These are phyloP conservation scores for Scopulariopsis brevicaulis DNA, from an alignment of 2,329 filamentous ascomycete genomes.

Conservation along the genomic window DNA sequence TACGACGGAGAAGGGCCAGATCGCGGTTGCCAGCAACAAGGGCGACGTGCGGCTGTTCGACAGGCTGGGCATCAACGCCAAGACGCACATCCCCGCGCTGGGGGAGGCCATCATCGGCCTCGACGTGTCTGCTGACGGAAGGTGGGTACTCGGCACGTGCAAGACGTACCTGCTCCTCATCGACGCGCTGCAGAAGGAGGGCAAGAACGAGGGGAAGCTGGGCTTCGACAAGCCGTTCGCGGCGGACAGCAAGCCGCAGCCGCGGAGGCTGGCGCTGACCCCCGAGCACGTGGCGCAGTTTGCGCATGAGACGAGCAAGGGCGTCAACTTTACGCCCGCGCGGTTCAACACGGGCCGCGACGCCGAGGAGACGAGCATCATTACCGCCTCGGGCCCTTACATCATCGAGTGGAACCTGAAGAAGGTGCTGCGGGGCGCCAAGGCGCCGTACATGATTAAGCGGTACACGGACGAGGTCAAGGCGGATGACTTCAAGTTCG, in stretches of 20 bases:
- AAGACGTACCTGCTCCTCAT: slow-evolving; percentile 90
- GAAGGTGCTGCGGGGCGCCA: slow-evolving; percentile 70
- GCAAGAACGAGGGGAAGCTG: slow-evolving; percentile 96
- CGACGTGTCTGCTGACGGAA: slow-evolving; percentile 89
- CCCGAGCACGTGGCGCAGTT: slow-evolving; percentile 94
- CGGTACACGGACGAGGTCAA: slow-evolving; percentile 91
- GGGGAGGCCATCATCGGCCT: slow-evolving; percentile 92
- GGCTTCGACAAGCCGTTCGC: slow-evolving; percentile 91
- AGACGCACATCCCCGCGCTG: slow-evolving; percentile 90
- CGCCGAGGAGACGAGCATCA: slow-evolving; percentile 79
- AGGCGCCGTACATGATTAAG: slow-evolving; percentile 93
- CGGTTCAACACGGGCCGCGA: slow-evolving; percentile 88
- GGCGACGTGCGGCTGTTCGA: slow-evolving; percentile 96
- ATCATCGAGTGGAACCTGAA: slow-evolving; percentile 94
- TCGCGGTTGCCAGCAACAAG: slow-evolving; percentile 95
- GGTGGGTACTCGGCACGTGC: slow-evolving; percentile 91
- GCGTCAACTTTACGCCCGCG: slow-evolving; percentile 79
- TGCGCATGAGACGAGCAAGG: slow-evolving; percentile 85
- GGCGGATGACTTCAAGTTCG: slow-evolving; percentile 97
- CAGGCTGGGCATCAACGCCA: slow-evolving; percentile 89
- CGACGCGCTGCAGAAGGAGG: slow-evolving; percentile 78
- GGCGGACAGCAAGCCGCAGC: slow-evolving; percentile 87
- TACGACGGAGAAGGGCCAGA: slow-evolving; percentile 92
- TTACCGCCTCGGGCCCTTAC: slow-evolving; percentile 92
- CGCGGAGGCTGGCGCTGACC: slow-evolving; percentile 76